phyloP scores from a whole-genome alignment of 148 eudicot species.

The Amaranthus hypochondriacus region DNA sequence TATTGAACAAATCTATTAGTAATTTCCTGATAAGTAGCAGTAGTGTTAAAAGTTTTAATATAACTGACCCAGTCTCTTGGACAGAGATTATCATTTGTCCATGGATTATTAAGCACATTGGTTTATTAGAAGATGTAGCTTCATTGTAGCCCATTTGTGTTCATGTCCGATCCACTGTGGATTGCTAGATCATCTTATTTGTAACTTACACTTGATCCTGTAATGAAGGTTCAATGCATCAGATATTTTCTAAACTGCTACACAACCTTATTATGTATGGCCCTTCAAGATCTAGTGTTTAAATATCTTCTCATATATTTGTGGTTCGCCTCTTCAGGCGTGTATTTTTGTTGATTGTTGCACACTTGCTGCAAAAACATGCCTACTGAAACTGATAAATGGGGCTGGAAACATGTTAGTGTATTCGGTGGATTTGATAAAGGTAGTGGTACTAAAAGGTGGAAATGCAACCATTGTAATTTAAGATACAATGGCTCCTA shows the following conservation, averaged over 20 bases:
- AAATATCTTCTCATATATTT: not conserved
- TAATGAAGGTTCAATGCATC: not conserved
- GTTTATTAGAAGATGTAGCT: not conserved
- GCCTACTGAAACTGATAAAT: slow-evolving; percentile 49
- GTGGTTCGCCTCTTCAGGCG: not conserved
- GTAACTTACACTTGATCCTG: not conserved
- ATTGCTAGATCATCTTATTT: not conserved
- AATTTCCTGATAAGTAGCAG: not conserved
- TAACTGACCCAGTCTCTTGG: not conserved
- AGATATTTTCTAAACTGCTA: not conserved
- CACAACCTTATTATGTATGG: not conserved
- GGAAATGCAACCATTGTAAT: slow-evolving; percentile 51
- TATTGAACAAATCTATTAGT: not conserved
- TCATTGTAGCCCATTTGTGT: not conserved
- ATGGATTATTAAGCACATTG: not conserved
- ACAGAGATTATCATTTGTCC: not conserved
- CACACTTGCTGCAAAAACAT: slow-evolving; percentile 20
- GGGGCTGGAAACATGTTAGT: slow-evolving; percentile 54
- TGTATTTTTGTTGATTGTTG: not conserved
- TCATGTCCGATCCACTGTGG: not conserved
- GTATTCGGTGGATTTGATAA: slow-evolving; percentile 47
- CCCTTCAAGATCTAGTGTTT: not conserved
- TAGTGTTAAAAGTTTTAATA: not conserved
- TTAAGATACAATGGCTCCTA: slow-evolving; percentile 45
- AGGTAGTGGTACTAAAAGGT: slow-evolving; percentile 52